Percentiles rank a stretch among this genome's conserved stretches.
phyloP scores from a whole-genome alignment of 306 rosid genomes.

The Medicago lupulina region DNA sequence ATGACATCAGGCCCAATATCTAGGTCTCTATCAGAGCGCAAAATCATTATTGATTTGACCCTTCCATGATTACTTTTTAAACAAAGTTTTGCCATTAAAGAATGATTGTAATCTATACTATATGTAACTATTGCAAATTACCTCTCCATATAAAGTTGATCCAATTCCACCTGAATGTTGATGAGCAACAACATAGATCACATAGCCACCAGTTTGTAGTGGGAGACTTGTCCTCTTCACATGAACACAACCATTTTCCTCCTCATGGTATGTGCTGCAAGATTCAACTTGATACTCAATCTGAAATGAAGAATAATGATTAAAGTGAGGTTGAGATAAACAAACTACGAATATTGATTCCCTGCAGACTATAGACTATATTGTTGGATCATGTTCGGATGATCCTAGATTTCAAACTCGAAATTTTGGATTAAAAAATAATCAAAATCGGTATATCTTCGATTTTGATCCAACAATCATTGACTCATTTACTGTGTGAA shows the following conservation, averaged over 20 bases:
- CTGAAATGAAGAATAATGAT: neutral
- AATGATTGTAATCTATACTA: too few species aligned
- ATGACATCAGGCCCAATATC: neutral
- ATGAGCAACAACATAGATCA: neutral
- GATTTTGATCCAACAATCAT: neutral
- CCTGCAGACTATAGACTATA: too few species aligned
- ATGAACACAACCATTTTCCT: neutral
- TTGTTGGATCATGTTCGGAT: neutral
- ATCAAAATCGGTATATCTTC: neutral
- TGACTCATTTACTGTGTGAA: neutral
- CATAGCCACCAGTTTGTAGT: neutral
- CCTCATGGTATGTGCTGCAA: neutral
- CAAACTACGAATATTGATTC: too few species aligned
- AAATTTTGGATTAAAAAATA: neutral
- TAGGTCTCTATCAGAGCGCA: neutral
- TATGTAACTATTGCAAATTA: neutral
- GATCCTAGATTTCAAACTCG: neutral
- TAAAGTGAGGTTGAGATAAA: too few species aligned
- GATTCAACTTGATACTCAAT: neutral
- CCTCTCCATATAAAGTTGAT: neutral
- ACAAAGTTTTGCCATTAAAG: too few species aligned
- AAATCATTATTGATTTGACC: too few species aligned
- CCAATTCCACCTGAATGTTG: neutral
- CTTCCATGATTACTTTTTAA: too few species aligned
- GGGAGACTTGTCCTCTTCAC: neutral